phyloP scores from a whole-genome alignment of 1,139 yeast genomes.

The Debaryomyces robertsiae region DNA sequence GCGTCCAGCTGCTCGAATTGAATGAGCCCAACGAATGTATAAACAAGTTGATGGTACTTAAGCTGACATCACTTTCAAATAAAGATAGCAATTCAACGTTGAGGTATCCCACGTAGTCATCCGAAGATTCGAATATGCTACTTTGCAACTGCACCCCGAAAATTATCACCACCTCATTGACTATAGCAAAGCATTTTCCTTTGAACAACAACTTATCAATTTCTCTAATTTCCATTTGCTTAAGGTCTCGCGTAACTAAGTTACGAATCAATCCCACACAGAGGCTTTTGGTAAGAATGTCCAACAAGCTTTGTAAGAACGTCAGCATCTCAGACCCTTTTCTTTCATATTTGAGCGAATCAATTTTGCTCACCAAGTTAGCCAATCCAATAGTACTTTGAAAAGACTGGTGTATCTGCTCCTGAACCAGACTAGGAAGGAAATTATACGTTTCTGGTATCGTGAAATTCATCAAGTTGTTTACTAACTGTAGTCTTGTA shows the following conservation, averaged over 20 bases:
- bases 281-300: constrained; percentile 18
- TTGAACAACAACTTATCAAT: constrained; percentile 40
- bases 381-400: constrained; percentile 33
- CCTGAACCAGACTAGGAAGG: constrained; percentile 18
- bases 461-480: constrained; percentile 33
- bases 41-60: constrained; percentile 22
- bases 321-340: background rate
- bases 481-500: constrained; percentile 19
- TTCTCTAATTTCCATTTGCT: constrained; percentile 28
- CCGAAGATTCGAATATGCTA: constrained; percentile 21
- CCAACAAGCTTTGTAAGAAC: constrained; percentile 5
- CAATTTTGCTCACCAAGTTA: constrained; percentile 27
- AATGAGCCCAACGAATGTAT: constrained; percentile 29
- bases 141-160: constrained; percentile 15
- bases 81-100: constrained; percentile 19
- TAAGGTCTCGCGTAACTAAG: constrained; percentile 14
- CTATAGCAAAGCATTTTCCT: constrained; percentile 31
- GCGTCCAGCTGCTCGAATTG: constrained; percentile 18
- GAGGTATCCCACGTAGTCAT: constrained; percentile 27
- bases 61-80: constrained; percentile 12
- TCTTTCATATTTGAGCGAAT: constrained; percentile 5
- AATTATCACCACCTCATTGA: constrained; percentile 25
- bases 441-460: constrained; percentile 29
- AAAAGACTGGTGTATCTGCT: constrained; percentile 19
- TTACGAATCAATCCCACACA: constrained; percentile 20